Evolutionary conservation across 106 monocot genomes (phyloP).

Genomic region (Agapanthus africanus): DNA sequence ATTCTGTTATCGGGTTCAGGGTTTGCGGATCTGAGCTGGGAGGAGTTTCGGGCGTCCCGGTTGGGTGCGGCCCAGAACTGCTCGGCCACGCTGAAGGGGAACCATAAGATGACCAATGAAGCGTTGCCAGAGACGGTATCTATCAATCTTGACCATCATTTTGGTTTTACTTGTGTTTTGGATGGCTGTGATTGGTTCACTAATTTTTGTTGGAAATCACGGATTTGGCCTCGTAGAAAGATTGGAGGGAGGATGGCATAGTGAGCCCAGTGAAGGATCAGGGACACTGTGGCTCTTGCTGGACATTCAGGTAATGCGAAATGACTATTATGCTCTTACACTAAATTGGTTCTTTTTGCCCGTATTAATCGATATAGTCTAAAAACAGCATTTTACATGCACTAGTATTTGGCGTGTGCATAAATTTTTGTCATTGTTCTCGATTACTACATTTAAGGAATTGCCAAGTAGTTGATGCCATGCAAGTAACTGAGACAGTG

Average conservation of each 20-base stretch:
- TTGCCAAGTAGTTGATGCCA: too few relatives aligned
- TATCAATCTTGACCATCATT: too few relatives aligned
- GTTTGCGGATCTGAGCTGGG: slow-evolving; percentile 82
- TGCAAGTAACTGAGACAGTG: too few relatives aligned
- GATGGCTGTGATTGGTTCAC: not conserved
- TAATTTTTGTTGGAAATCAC: slow-evolving; percentile 5
- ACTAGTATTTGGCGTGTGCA: too few relatives aligned
- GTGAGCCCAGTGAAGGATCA: slow-evolving; percentile 95
- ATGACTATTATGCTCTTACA: not conserved
- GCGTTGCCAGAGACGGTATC: slow-evolving; percentile 62
- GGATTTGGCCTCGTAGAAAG: slow-evolving; percentile 56
- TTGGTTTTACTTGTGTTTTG: not conserved
- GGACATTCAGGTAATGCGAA: not conserved
- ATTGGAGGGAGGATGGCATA: slow-evolving; percentile 88
- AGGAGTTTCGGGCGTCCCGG: slow-evolving; percentile 57
- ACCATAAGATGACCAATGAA: slow-evolving; percentile 41
- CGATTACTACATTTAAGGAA: too few relatives aligned
- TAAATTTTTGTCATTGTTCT: too few relatives aligned
- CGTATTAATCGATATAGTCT: too few relatives aligned
- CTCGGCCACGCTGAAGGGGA: slow-evolving; percentile 75
- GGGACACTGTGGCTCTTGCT: slow-evolving; percentile 63
- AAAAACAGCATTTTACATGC: too few relatives aligned
- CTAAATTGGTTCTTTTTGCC: not conserved
- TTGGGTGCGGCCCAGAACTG: slow-evolving; percentile 86
- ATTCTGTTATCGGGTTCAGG: slow-evolving; percentile 21